Base-by-base conservation (phyloP, 495 filamentous ascomycete genomes). In the Penicillium argentinense region DNA sequence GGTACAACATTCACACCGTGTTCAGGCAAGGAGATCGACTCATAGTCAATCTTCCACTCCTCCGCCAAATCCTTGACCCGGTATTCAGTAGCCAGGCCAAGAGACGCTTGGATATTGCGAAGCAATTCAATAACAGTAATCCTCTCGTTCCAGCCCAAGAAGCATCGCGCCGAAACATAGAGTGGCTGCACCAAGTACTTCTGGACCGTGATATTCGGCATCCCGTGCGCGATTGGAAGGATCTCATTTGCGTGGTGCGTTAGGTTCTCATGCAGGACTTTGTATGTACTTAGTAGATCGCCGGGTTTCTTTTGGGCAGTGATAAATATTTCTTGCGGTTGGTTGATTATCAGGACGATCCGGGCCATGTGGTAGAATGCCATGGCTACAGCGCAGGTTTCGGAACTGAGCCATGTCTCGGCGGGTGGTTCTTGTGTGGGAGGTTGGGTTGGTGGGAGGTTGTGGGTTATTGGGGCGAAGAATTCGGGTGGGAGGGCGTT, bases 311-410 rank as follows among this genome's bases (percentile, higher is more conserved):
- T 51, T 59, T 7, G 57, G 55, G 39, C 51, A 5, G 47, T 47
- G 16, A 59, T 63, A 1, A 71, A 69, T 11, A 63, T 61, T 18
- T 75, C 57, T 19, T 69, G 63, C 17, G 74, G 74, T 34, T 69
- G 67, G 50, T 76, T 72, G 36, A 74, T 62, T 11, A 76, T 61
- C 7, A 77, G 52, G 16, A 76, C 63, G 9, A 75, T 74, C 16
- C 72, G 67, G 1, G 69, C 69, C 67, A 79, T 76, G 43, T 79
- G 73, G 46, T 75, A 79, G 36, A 59, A 67, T 42, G 73, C 72
- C 66, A 76, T 72, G 2, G 75, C 69, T 5, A 72, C 71, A 1
- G 72, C 73, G 51, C 68, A 75, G 54, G 75, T 71, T 1, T 75
- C 69, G 8, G 66, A 69, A 28, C 68, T 63, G 39, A 72, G 76